A percentile compares a stretch with the other conserved stretches of the same genome.
Conservation (phyloP, 2,329 filamentous ascomycete species). For the Pseudogymnoascus sp. region DNA sequence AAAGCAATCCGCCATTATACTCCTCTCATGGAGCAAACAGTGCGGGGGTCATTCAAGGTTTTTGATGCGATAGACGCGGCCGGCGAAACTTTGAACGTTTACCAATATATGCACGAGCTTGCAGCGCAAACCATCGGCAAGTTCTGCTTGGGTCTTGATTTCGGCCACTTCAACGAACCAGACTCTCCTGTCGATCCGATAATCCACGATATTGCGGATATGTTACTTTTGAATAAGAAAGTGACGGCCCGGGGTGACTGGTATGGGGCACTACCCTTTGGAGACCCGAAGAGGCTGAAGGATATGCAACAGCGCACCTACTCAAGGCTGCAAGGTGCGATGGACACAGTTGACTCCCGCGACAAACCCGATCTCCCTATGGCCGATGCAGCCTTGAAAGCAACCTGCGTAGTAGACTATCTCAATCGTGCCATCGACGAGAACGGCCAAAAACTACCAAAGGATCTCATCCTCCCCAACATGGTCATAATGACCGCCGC, state of each 20-base stretch:
- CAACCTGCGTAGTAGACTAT: constrained; percentile 42
- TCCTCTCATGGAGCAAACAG: constrained; percentile 49
- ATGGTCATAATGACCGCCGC: constrained; percentile 48
- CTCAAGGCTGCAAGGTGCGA: not conserved
- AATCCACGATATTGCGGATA: constrained; percentile 42
- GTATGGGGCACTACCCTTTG: constrained; percentile 52
- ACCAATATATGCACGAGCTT: constrained; percentile 41
- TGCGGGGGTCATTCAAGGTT: constrained; percentile 43
- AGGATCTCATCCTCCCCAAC: constrained; percentile 31
- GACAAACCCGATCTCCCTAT: constrained; percentile 24
- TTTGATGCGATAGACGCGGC: constrained; percentile 44
- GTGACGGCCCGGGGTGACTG: constrained; percentile 47
- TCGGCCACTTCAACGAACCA: constrained; percentile 33
- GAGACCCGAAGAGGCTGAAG: constrained; percentile 41
- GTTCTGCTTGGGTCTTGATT: constrained; percentile 35
- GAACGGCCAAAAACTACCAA: constrained; percentile 47
- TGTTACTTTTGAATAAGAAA: constrained; percentile 52
- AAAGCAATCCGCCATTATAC: constrained; percentile 56
- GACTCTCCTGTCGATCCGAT: constrained; percentile 46
- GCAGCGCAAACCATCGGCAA: constrained; percentile 37
- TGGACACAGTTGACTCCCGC: not conserved
- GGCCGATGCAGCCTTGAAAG: constrained; percentile 41
- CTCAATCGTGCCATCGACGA: constrained; percentile 45
- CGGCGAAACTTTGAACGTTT: constrained; percentile 38
- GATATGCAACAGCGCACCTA: not conserved